Conservation (phyloP, 2,329 filamentous ascomycete species). For the Clarireedia hainanense region DNA sequence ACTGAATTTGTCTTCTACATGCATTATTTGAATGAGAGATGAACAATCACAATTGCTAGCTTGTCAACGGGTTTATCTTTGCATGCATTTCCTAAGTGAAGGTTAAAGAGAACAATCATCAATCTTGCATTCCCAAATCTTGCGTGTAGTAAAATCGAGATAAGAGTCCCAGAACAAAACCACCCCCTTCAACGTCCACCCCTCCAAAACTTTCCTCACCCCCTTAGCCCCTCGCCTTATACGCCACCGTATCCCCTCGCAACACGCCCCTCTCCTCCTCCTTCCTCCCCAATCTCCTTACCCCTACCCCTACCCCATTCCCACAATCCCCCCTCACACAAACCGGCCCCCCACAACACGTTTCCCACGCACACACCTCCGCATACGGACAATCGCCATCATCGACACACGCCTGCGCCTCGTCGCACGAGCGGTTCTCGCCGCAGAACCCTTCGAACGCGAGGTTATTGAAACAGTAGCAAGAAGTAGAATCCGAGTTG, state of each 20-base stretch:
- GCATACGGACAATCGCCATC: slow-evolving; percentile 3
- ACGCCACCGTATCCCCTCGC: slow-evolving; percentile 2
- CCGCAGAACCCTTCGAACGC: slow-evolving; percentile 1
- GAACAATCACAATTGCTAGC: too few relatives aligned
- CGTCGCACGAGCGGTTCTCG: neutral
- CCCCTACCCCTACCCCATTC: neutral
- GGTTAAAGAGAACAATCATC: too few relatives aligned
- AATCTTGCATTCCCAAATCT: too few relatives aligned
- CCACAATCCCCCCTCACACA: slow-evolving; percentile 8
- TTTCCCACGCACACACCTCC: slow-evolving; percentile 7
- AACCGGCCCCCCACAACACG: slow-evolving; percentile 5
- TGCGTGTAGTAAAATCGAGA: too few relatives aligned
- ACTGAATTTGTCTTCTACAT: too few relatives aligned
- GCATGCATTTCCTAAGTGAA: too few relatives aligned
- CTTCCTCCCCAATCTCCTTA: neutral
- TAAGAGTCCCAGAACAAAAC: too few relatives aligned
- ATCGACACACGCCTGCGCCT: neutral
- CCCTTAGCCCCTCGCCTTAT: neutral
- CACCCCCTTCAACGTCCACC: neutral
- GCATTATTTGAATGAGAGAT: too few relatives aligned
- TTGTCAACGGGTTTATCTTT: too few relatives aligned
- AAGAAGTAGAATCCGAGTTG: neutral
- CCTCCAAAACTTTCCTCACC: neutral
- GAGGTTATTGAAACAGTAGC: slow-evolving; percentile 4
- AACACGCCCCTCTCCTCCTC: neutral